Evolutionary conservation across 176 grass and related monocot species (phyloP), one percentile per base, ranked within the genome.

Genomic region (Metroxylon sagu): DNA sequence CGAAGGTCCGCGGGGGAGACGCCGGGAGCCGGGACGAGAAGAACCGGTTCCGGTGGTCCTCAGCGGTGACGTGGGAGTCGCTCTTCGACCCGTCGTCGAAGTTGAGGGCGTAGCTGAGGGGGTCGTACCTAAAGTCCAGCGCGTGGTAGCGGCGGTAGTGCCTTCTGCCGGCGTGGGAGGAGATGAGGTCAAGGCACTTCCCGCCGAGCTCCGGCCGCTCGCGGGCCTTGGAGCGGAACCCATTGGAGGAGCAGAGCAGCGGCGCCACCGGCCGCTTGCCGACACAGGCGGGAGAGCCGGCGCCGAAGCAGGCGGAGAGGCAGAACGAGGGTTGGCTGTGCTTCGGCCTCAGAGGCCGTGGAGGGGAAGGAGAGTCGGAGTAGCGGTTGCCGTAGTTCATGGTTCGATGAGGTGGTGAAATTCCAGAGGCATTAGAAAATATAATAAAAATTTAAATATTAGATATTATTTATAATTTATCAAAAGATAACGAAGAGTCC

Each of bases 291-390:
- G 72, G 31, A 7, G 60, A 26, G 51, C 52, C 21, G 14, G 51
- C 15, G 30, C 72, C 19, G 28, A 75, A 75, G 39, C 72, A 75
- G n/a, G 72, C 65, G 30, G 15, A 66, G 54, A 76, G 66, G 25
- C 54, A 67, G 62, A 76, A 66, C 19, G 65, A 49, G 57, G 62
- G 54, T n/a, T 66, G 59, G 25, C 25, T 27, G 26, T 67, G 56
- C 19, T 56, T 56, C 50, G 56, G 30, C 5, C 66, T 39, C 35
- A 12, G 8, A 39, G 35, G 7, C 35, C 4, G 35, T 10, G 35
- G 35, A 39, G 35, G 7, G 7, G 35, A 39, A 39, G 35, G 53
- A 4, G 53, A 25, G 53, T 18, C 18, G 53, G 53, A 23, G 18
- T 12, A 56, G 19, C 53, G 19, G 53, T 56, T 7, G 12, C 23